phyloP scores from a whole-genome alignment of 352 stramenopile genomes.

The Pythium myriotylum region DNA sequence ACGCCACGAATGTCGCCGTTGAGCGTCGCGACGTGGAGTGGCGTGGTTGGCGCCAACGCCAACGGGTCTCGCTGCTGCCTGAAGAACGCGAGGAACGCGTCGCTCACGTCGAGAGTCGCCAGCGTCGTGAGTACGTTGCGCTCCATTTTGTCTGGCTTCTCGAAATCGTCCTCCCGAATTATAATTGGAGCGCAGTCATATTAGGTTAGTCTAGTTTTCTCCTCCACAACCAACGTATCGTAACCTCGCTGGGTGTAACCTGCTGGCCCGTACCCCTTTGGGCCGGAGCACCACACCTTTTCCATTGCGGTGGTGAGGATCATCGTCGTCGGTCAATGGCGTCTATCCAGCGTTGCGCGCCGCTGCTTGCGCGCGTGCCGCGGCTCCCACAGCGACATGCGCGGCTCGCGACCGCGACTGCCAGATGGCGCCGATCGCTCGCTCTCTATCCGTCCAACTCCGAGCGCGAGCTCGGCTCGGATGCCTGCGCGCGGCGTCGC shows the following conservation, averaged over 20 bases:
- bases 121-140: conserved; percentile 8
- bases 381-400: conserved; percentile 6
- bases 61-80: conserved; percentile 1
- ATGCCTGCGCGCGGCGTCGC: background rate
- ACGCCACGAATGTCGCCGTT: conserved; percentile 14
- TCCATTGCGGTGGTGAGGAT: conserved; percentile 25
- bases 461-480: background rate
- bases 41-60: conserved; percentile 2
- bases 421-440: background rate
- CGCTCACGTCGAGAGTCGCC: conserved; percentile 19
- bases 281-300: conserved; percentile 13
- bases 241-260: conserved; percentile 6
- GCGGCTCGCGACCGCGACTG: background rate
- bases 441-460: conserved; percentile 1
- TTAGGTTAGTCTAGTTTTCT: background rate
- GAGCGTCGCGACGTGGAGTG: conserved; percentile 25
- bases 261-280: conserved; percentile 2
- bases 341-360: conserved; percentile 19
- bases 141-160: conserved; percentile 1
- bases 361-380: conserved; percentile 20
- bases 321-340: background rate
- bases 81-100: conserved; percentile 23
- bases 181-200: background rate
- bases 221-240: background rate
- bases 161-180: too few relatives aligned